Conservation (phyloP, 1,284 basidiomycete genomes). For the Laetiporus sulphureus region DNA sequence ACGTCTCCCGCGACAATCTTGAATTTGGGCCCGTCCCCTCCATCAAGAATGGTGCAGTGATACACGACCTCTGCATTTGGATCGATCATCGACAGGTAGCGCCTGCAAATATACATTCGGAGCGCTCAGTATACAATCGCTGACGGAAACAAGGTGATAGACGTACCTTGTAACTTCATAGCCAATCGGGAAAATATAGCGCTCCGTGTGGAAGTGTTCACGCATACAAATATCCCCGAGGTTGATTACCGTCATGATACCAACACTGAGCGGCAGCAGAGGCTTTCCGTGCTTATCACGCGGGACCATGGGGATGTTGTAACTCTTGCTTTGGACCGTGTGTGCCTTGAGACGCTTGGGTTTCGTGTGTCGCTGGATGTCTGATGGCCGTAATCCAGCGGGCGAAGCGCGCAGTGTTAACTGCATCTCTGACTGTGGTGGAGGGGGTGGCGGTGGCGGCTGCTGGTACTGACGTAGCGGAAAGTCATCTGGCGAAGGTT, state of each 20-base stretch:
- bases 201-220: constrained; percentile 77
- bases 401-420: constrained; percentile 21
- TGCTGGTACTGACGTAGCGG: constrained; percentile 16
- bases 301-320: constrained; percentile 68
- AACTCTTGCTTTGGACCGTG: constrained; percentile 67
- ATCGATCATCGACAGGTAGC: constrained; percentile 70
- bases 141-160: too few species aligned
- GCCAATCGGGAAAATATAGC: constrained; percentile 80
- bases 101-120: constrained; percentile 33
- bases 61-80: constrained; percentile 62
- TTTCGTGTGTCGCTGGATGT: constrained; percentile 43
- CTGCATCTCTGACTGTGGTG: constrained; percentile 22
- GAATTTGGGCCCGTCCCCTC: constrained; percentile 76
- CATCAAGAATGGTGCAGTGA: constrained; percentile 75
- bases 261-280: constrained; percentile 67
- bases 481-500: constrained; percentile 21
- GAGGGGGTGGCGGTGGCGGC: constrained; percentile 1
- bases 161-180: constrained; percentile 70
- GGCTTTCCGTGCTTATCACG: constrained; percentile 62
- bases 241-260: constrained; percentile 72
- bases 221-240: constrained; percentile 71
- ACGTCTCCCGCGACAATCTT: constrained; percentile 67
- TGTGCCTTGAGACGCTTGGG: constrained; percentile 74
- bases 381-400: constrained; percentile 25
- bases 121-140: too few species aligned